phyloP scores from a whole-genome alignment of 1,139 yeast genomes.

The Magnusiomyces fungicola region DNA sequence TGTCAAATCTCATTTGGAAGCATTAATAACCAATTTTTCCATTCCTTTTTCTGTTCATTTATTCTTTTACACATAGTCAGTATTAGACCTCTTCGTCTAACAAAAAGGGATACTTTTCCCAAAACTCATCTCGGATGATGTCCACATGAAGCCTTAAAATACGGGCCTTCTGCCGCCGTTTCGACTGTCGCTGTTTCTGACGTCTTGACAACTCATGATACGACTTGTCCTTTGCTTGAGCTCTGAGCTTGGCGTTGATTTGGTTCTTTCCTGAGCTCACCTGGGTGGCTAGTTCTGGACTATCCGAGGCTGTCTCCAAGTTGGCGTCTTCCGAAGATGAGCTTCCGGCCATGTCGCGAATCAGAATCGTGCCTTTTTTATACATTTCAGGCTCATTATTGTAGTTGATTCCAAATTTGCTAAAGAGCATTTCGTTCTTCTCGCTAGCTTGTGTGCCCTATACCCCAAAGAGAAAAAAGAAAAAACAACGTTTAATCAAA shows the following conservation, averaged over 20 bases:
- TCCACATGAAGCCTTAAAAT: slow-evolving; percentile 41
- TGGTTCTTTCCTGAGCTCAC: not conserved
- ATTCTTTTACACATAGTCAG: too few relatives aligned
- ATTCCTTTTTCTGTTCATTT: too few relatives aligned
- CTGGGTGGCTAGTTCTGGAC: not conserved
- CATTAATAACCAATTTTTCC: too few relatives aligned
- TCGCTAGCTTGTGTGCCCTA: slow-evolving; percentile 70
- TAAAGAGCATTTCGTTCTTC: slow-evolving; percentile 78
- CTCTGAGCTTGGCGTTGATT: not conserved
- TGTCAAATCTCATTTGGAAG: too few relatives aligned
- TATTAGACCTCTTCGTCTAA: too few relatives aligned
- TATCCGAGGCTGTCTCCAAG: not conserved
- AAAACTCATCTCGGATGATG: slow-evolving; percentile 27
- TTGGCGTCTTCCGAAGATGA: slow-evolving; percentile 2
- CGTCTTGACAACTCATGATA: slow-evolving; percentile 33
- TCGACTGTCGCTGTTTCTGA: slow-evolving; percentile 45
- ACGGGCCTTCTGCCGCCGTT: slow-evolving; percentile 43
- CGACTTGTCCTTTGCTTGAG: slow-evolving; percentile 1
- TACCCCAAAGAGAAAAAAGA: not conserved
- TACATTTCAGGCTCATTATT: slow-evolving; percentile 83
- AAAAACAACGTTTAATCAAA: too few relatives aligned
- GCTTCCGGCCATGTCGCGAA: slow-evolving; percentile 40
- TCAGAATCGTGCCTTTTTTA: slow-evolving; percentile 75
- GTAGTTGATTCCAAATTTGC: slow-evolving; percentile 75
- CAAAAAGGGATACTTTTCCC: slow-evolving; percentile 23